Base-by-base conservation (phyloP, 2,329 filamentous ascomycete species). In the Pestalotiopsis sp. region DNA sequence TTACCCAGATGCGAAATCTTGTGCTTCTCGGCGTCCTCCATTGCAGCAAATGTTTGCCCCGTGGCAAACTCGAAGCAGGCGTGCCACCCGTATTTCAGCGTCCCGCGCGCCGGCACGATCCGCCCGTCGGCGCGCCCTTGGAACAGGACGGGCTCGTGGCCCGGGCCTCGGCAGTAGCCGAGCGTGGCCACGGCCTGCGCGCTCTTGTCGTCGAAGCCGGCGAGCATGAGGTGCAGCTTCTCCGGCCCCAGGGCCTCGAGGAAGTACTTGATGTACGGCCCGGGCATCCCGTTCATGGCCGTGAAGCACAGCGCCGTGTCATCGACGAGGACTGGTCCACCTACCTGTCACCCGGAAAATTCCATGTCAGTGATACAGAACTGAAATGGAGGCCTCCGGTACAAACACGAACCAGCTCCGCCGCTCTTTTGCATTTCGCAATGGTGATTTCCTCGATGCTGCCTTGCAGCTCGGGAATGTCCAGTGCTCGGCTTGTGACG, bases 221-320 rank as follows among this genome's bases (percentile, higher is more conserved):
- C 91, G 49, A 99, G 90, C 72, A 99, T 87, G 78, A 95, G 95
- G 82, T 98, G 97, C 69, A 99, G 85, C 17, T 96, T 93, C 62
- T 91, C 84, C 72, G 94, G 93, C 67, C 95, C 95, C 68, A 98
- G 85, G 36, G 90, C 87, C 70, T 92, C 83, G 81, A 98, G 87
- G 82, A 99, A 99, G 90, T 94, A 97, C 86, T 99, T 99, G 74
- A 99, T 97, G 80, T 99, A 99, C 57, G 95, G 94, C 1, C 96
- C 96, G 1, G 96, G 96, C 36, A 99, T 86, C 17, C 94, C 95
- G 69, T 93, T 90, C 70, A 97, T 87, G 23, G 95, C 95, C 77
- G 92, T 91, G 79, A 98, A 99, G 84, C 94, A 97, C 62, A 99
- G 86, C 73, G 94, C 94, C n/a, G 96, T 99, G 81, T 99, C 96